These are phyloP conservation scores for Sporothrix protearum DNA, from an alignment of 2,329 filamentous ascomycete genomes.

Conservation along the genomic window DNA sequence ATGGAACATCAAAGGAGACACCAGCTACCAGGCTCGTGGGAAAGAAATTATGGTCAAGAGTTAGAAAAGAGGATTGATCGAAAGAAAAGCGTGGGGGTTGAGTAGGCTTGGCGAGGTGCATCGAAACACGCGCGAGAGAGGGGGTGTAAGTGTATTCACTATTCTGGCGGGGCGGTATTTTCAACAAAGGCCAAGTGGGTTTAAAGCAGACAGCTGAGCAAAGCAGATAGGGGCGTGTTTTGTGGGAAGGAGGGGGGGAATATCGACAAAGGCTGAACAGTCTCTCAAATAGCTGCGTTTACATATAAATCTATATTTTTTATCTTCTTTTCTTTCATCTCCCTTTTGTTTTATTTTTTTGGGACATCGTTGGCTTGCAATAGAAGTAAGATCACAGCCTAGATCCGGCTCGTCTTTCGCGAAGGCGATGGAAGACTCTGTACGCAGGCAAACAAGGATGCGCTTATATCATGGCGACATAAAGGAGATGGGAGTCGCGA, in stretches of 20 bases:
- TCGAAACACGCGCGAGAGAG: neutral
- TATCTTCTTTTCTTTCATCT: no score
- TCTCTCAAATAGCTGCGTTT: no score
- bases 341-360: neutral
- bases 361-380: neutral
- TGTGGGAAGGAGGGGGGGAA: neutral
- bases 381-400: neutral
- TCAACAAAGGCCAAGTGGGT: neutral
- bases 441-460: neutral
- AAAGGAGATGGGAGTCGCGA: no score
- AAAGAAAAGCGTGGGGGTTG: conserved; percentile 3
- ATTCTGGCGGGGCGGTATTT: neutral
- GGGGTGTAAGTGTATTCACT: neutral
- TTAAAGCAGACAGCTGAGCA: neutral
- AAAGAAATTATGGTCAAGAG: neutral
- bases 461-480: neutral
- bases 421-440: neutral
- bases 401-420: neutral
- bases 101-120: conserved; percentile 4
- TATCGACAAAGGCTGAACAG: neutral
- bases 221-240: neutral
- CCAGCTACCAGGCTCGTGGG: neutral
- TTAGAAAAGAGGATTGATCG: neutral
- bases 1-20: neutral
- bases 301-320: neutral